Base-by-base conservation (phyloP, 108 stramenopile genomes). In the Schizochytrium sp. region DNA sequence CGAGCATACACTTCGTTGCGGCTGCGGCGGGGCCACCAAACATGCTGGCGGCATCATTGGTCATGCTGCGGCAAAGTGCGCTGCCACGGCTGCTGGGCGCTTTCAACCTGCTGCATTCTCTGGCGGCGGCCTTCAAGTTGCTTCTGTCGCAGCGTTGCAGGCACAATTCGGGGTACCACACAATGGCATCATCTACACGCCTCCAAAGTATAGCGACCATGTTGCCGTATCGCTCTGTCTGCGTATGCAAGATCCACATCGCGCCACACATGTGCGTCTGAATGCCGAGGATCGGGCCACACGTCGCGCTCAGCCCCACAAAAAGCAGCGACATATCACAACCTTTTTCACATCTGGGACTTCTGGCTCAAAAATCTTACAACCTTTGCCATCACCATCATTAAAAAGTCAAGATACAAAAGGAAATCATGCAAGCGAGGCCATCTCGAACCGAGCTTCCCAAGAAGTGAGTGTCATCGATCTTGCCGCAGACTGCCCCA, bases 111-210 rank as follows among this genome's bases (percentile, higher is more conserved):
- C 94, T 18, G 91, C 95, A 21, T 97, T 95, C 93, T 88, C 92
- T 18, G 97, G 97, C 55, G 97, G 95, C 29, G 97, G 97, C 4
- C 96, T 97, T 45, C 92, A 92, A 5, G 87, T 90, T 21, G 94
- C 95, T 8, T 76, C 95, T 58, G 92, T 94, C 90, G 34, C 60
- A 58, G 95, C 94, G 45, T 89, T 97, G 60, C 94, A 96, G 87
- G 92, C 94, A 10, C 97, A 97, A 83, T 95, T 96, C 88, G 93
- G 94, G 21, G 25, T 21, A 55, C 90, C 95, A 10, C 96, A 96
- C 63, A 96, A 95, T 21, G 96, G 96, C n/a, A 96, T 97, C 72
- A 92, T 97, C 5, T 97, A 98, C 89, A 97, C 96, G 1, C 96
- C 96, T 16, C 97, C 97, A 44, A 92, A 94, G 3, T 97, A 95